phyloP scores from a whole-genome alignment of 495 filamentous ascomycete species.

The Trypethelium eluteriae region DNA sequence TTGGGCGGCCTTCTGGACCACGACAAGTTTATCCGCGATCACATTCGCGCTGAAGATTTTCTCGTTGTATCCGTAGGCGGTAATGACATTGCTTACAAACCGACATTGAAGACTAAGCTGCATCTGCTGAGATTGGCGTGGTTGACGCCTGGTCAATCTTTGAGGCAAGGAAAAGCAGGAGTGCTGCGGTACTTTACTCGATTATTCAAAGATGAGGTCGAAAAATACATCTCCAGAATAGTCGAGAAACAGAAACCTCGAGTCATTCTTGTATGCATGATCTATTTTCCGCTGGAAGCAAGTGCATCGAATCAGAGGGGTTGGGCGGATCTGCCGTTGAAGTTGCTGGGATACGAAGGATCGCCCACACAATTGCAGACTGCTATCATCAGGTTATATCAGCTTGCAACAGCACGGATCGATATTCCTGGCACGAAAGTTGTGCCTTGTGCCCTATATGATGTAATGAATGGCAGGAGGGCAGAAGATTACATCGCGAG shows the following conservation, averaged over 20 bases:
- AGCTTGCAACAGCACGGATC: conserved; percentile 27
- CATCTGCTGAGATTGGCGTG: conserved; percentile 31
- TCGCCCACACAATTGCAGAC: conserved; percentile 29
- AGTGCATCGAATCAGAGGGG: conserved; percentile 20
- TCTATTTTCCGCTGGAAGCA: conserved; percentile 32
- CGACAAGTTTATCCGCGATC: conserved; percentile 32
- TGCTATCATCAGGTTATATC: conserved; percentile 31
- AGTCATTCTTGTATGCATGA: conserved; percentile 33
- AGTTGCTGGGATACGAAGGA: conserved; percentile 26
- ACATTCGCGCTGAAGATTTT: conserved; percentile 26
- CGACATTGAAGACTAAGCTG: conserved; percentile 22
- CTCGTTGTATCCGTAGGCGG: conserved; percentile 34
- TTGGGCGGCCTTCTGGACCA: conserved; percentile 24
- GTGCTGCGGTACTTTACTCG: conserved; percentile 27
- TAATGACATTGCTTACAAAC: conserved; percentile 32
- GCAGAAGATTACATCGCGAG: conserved; percentile 27
- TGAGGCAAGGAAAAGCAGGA: conserved; percentile 26
- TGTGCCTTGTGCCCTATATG: conserved; percentile 29
- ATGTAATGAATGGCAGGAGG: conserved; percentile 29
- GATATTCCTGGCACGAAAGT: conserved; percentile 28
- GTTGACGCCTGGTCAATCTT: conserved; percentile 20
- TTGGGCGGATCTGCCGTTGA: conserved; percentile 31
- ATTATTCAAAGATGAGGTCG: conserved; percentile 24
- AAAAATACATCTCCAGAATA: conserved; percentile 24
- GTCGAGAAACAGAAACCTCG: conserved; percentile 28